phyloP scores from a whole-genome alignment of 139 green algal species.

The Chlamydomonas schloesseri region DNA sequence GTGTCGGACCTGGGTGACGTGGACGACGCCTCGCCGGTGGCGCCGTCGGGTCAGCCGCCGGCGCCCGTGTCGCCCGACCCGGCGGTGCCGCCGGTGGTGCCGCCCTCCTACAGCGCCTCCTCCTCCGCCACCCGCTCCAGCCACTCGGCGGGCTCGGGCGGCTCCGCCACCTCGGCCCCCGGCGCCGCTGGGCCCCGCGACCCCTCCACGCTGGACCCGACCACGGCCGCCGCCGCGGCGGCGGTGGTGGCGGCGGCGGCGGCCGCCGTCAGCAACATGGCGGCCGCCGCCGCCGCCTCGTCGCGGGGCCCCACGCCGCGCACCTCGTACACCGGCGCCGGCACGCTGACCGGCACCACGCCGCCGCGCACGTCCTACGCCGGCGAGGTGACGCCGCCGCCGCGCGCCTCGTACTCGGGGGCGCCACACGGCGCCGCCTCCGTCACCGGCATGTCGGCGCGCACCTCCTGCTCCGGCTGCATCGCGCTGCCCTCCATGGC shows the following conservation, averaged over 20 bases:
- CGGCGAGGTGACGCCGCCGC: too few relatives aligned
- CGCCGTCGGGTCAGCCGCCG: neutral
- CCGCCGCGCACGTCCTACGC: neutral
- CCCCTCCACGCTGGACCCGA: neutral
- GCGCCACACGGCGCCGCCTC: neutral
- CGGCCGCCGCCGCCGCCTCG: slow-evolving; percentile 11
- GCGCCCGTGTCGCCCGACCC: slow-evolving; percentile 20
- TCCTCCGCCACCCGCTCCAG: neutral
- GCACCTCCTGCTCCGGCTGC: slow-evolving; percentile 24
- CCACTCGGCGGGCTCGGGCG: too few relatives aligned
- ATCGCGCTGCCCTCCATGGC: neutral
- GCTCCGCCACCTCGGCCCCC: neutral
- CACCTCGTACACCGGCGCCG: neutral
- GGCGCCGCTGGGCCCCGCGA: neutral
- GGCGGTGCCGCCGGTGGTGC: neutral
- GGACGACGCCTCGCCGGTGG: neutral
- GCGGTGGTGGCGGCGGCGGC: slow-evolving; percentile 24
- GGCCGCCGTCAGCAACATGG: slow-evolving; percentile 1
- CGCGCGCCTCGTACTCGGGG: neutral
- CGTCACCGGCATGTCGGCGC: neutral
- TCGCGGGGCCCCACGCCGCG: slow-evolving; percentile 12
- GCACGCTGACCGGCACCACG: neutral
- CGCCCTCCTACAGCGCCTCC: neutral
- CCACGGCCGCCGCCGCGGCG: slow-evolving; percentile 23
- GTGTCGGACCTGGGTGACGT: neutral